Percentiles rank a stretch among this genome's conserved stretches.
Conservation (phyloP, 495 filamentous ascomycete genomes). For the Lindgomyces ingoldianus region DNA sequence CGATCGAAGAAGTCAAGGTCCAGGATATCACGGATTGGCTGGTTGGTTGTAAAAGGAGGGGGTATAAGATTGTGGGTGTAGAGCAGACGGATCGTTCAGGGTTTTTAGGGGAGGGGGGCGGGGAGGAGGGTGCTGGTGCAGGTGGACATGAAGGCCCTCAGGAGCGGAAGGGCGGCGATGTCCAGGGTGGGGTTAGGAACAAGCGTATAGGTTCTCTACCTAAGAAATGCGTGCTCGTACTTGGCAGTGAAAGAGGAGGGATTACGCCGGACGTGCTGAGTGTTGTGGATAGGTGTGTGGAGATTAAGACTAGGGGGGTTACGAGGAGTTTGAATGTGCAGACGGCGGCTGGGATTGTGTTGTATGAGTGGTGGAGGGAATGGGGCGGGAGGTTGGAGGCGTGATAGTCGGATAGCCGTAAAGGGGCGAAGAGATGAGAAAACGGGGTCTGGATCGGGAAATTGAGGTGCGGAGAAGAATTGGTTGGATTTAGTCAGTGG, state of each 20-base stretch:
- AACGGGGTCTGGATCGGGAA: no score
- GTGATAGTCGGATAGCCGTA: no score
- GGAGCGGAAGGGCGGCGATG: neutral
- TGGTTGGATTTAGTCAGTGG: no score
- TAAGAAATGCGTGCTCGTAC: slow-evolving; percentile 47
- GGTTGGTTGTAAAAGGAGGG: slow-evolving; percentile 39
- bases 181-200: no score
- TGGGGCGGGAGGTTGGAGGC: no score
- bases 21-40: slow-evolving; percentile 40
- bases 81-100: slow-evolving; percentile 54
- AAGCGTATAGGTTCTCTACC: slow-evolving; percentile 39
- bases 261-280: slow-evolving; percentile 49
- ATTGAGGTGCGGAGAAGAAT: no score
- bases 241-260: slow-evolving; percentile 53
- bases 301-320: slow-evolving; percentile 51
- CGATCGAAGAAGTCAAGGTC: slow-evolving; percentile 45
- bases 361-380: slow-evolving; percentile 48
- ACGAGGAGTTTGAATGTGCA: slow-evolving; percentile 58
- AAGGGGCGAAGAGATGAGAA: no score
- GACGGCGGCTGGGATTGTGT: slow-evolving; percentile 51
- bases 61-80: slow-evolving; percentile 50
- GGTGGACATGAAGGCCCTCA: no score
- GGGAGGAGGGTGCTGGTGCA: no score
- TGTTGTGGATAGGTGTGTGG: slow-evolving; percentile 52
- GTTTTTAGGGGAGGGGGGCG: slow-evolving; percentile 43